Conservation (phyloP, 768 basidiomycete species). For the Boletus eberwhitei region DNA sequence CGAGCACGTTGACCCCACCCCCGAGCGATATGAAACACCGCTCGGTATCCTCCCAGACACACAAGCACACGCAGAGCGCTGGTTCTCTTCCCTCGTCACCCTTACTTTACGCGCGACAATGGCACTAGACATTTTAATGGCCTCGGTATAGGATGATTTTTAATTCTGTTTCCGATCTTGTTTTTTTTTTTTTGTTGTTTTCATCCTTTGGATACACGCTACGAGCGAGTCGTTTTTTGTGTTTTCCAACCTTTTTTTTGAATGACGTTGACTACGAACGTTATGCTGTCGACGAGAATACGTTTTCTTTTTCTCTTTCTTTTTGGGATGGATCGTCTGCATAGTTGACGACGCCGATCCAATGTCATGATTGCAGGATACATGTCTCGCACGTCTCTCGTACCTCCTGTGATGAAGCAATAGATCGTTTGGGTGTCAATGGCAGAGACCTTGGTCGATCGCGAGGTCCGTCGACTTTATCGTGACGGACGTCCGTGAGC, state of each 20-base stretch:
- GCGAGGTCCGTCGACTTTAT: too few species aligned
- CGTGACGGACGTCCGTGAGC: too few species aligned
- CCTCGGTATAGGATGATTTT: neutral
- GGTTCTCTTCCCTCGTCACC: neutral
- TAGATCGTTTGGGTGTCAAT: neutral
- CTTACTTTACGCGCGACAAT: neutral
- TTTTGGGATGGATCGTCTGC: neutral
- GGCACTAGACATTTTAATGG: constrained; percentile 3
- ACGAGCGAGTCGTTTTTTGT: neutral
- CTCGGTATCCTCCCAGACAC: constrained; percentile 1
- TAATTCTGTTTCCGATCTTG: neutral
- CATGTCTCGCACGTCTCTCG: neutral
- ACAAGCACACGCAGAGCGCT: constrained; percentile 3
- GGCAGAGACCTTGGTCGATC: too few species aligned
- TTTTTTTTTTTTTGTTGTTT: neutral
- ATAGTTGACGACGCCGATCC: neutral
- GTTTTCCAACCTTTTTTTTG: too few species aligned
- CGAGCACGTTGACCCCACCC: neutral
- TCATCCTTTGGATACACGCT: neutral
- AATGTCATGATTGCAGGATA: neutral
- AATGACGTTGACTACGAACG: neutral
- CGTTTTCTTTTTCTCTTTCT: neutral
- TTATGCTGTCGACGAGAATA: neutral
- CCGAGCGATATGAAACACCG: neutral
- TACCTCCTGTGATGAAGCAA: neutral